Conservation (phyloP, 2,329 filamentous ascomycete genomes). For the Aspergillus arachidicola region DNA sequence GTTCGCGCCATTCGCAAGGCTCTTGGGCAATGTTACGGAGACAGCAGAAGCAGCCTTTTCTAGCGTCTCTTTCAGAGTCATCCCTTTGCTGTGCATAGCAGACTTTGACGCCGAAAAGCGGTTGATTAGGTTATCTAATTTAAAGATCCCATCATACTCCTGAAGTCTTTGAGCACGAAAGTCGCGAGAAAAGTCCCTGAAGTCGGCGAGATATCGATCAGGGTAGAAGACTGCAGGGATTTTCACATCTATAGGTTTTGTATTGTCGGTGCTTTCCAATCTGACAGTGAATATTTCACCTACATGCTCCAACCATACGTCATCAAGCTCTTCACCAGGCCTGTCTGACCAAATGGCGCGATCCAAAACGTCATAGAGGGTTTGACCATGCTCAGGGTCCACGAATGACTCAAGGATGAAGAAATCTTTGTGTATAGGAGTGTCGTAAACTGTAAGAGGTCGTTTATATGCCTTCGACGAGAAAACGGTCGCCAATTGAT, state of each 20-base stretch:
- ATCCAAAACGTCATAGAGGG: constrained; percentile 59
- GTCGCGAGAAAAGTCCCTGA: constrained; percentile 49
- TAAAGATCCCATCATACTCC: constrained; percentile 35
- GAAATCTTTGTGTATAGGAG: constrained; percentile 40
- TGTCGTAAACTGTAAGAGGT: constrained; percentile 30
- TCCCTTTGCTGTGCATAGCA: constrained; percentile 15
- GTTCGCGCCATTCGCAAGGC: constrained; percentile 17
- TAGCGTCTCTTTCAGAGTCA: constrained; percentile 35
- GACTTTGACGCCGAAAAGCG: constrained; percentile 31
- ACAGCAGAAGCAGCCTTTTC: constrained; percentile 40
- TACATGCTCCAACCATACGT: constrained; percentile 51
- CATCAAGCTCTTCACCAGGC: constrained; percentile 42
- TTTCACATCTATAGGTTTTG: constrained; percentile 47
- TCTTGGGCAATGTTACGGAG: constrained; percentile 28
- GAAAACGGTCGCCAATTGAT: constrained; percentile 48
- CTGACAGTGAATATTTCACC: constrained; percentile 60
- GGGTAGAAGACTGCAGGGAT: constrained; percentile 59
- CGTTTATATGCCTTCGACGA: constrained; percentile 49
- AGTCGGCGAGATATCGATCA: constrained; percentile 62
- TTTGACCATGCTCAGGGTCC: constrained; percentile 42
- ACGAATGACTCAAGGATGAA: constrained; percentile 42
- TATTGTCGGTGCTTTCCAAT: constrained; percentile 39
- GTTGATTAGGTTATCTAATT: constrained; percentile 34
- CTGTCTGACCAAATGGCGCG: constrained; percentile 51
- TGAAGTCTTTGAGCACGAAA: constrained; percentile 47